Evolutionary conservation across 257 asterid species (phyloP).

Genomic region (Anisodus tanguticus): DNA sequence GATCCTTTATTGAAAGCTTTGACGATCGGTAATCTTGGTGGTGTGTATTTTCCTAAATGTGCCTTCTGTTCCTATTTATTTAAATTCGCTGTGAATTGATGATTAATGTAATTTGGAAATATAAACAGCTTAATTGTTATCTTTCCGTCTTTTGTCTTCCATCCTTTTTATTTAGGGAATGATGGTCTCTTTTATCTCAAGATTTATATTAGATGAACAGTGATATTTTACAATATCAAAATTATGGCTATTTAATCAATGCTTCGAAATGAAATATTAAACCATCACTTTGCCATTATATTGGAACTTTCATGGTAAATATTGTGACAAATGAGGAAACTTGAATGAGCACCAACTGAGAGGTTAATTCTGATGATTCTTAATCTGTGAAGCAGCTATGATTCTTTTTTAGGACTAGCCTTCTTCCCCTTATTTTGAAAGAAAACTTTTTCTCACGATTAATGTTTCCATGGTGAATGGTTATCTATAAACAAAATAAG

Average conservation of each 20-base stretch:
- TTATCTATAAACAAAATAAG: not conserved
- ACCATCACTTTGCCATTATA: not conserved
- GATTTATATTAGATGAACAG: not conserved
- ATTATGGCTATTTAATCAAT: not conserved
- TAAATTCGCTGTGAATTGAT: not conserved
- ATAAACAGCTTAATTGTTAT: not conserved
- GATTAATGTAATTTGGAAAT: not conserved
- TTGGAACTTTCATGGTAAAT: not conserved
- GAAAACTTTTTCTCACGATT: not conserved
- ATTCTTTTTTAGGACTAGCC: not conserved
- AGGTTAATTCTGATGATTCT: not conserved
- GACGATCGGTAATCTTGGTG: not conserved
- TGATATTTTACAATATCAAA: not conserved
- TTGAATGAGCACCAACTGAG: constrained; percentile 10
- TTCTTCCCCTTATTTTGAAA: not conserved
- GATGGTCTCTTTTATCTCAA: not conserved
- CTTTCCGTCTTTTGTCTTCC: not conserved
- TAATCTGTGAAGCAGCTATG: not conserved
- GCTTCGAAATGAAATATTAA: not conserved
- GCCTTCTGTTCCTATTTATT: not conserved
- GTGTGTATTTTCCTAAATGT: not conserved
- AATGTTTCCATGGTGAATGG: not conserved
- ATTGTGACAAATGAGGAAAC: not conserved
- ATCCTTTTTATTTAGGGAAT: not conserved
- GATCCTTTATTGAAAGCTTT: not conserved